Evolutionary conservation across 129 eudicot species (phyloP), one percentile per base, ranked within the genome.

Genomic region (Scalesia atractyloides): DNA sequence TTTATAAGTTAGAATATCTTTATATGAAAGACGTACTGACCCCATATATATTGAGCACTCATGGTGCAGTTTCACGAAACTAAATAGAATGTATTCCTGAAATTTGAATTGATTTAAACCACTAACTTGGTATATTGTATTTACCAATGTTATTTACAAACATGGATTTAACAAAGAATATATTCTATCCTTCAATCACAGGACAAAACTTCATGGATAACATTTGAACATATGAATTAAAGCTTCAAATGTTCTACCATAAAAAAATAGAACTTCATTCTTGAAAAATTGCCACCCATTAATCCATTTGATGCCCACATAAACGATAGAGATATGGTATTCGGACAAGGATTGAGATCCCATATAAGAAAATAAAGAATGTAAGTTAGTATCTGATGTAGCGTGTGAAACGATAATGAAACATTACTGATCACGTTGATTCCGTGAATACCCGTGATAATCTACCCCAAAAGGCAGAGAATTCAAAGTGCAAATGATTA

Each of bases 211-310:
- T 78, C 50, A 62, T 36, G 46, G 82, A 78, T 52, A 62, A 70
- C 18, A 20, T 63, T 70, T 70, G 39, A 70, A 70, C 57, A 63
- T 64, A 8, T 30, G 36, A 51, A 34, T 41, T 61, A 49, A 70
- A 77, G 66, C 39, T 24, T 41, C 72, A 69, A 53, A n/a, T 70
- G 76, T 64, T 63, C 76, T 70, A 50, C 59, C 76, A 62, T 50
- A 61, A 69, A 43, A 57, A 58, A 59, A 15, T 37, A 51, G 76
- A 77, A 77, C 64, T 69, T 48, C 81, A 63, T 78, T 62, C 82
- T 78, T 50, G 18, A 30, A 51, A 34, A 30, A 15, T 53, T 70
- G 72, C 59, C 56, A 51, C 24, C 36, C 72, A 62, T 61, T 54
- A 66, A 66, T 48, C 48, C 12, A n/a, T 74, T 75, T 75, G 67